Evolutionary conservation across 495 filamentous ascomycete genomes (phyloP), one percentile per base, ranked within the genome.

Genomic region (Choiromyces venosus): DNA sequence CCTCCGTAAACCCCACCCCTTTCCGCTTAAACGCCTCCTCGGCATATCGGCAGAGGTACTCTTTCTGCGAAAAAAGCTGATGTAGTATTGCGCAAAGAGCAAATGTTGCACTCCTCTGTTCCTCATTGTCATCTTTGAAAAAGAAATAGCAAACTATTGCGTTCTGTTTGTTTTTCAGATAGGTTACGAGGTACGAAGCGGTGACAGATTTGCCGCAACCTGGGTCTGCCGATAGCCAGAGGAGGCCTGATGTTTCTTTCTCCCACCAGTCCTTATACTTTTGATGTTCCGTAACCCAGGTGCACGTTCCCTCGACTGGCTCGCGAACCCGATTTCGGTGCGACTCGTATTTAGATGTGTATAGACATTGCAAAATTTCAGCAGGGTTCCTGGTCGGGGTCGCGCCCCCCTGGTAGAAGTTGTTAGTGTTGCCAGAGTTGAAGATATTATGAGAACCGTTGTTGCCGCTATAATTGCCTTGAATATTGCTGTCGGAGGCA

Each of bases 161-260:
- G 40, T 42, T 18, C 40, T 12, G 3, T 42, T 19, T 0, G 12
- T 2, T 42, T 42, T 42, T 18, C 40, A 42, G 40, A 42, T 42
- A 18, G 5, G 4, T 42, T 42, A 42, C 16, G 14, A 42, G 40
- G 40, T 18, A 42, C 40, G 40, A 42, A 18, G 40, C 40, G 16
- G 19, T 42, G 4, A 87, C 84, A 69, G 84, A 84, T 71, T 87
- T 87, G 3, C 84, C 83, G 74, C 82, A 85, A 37, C 84, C 84
- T 44, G 82, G 83, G 71, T 84, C 82, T 21, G 83, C 85, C 8
- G 85, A 83, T 21, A 86, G 74, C 84, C 82, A 85, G 16, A 86
- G 81, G 36, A 86, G 74, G 42, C 82, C 79, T 40, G 81, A 79
- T 4, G 65, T 37, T n/a, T 25, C 67, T 64, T 75, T 76, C 19